Evolutionary conservation across 148 eudicot genomes (phyloP).

Genomic region (Tetragonia tetragonoides): DNA sequence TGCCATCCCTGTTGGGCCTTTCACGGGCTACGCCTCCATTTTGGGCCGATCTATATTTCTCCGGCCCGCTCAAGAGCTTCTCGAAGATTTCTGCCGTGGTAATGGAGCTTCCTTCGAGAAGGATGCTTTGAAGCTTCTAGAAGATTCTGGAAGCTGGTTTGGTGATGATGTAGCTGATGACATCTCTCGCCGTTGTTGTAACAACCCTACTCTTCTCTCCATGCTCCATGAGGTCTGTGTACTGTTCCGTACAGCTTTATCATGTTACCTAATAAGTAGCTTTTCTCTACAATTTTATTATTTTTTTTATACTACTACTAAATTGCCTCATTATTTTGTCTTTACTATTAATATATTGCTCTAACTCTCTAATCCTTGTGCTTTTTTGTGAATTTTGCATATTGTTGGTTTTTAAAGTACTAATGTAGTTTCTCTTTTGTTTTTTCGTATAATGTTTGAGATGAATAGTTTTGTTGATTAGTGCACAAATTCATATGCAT

Average conservation of each 20-base stretch:
- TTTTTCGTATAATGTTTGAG: too few species aligned
- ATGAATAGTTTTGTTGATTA: too few species aligned
- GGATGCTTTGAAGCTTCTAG: constrained; percentile 17
- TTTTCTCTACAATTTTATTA: background rate
- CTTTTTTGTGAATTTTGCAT: too few species aligned
- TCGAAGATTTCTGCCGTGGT: constrained; percentile 28
- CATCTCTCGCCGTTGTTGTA: constrained; percentile 21
- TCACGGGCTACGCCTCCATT: constrained; percentile 49
- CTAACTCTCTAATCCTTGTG: too few species aligned
- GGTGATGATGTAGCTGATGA: constrained; percentile 15
- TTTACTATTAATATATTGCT: too few species aligned
- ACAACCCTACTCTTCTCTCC: constrained; percentile 35
- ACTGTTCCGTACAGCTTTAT: background rate
- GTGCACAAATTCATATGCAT: too few species aligned
- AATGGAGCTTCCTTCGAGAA: constrained; percentile 13
- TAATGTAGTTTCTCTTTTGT: too few species aligned
- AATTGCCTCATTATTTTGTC: too few species aligned
- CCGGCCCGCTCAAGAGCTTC: constrained; percentile 43
- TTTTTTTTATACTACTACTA: background rate
- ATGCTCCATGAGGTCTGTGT: constrained; percentile 40
- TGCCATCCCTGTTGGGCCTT: constrained; percentile 40
- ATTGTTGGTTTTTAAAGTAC: too few species aligned
- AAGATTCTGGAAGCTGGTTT: constrained; percentile 31
- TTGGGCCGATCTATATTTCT: constrained; percentile 43
- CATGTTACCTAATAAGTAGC: background rate